Evolutionary conservation across 805 yeast genomes (phyloP).

Genomic region (Candida montana): DNA sequence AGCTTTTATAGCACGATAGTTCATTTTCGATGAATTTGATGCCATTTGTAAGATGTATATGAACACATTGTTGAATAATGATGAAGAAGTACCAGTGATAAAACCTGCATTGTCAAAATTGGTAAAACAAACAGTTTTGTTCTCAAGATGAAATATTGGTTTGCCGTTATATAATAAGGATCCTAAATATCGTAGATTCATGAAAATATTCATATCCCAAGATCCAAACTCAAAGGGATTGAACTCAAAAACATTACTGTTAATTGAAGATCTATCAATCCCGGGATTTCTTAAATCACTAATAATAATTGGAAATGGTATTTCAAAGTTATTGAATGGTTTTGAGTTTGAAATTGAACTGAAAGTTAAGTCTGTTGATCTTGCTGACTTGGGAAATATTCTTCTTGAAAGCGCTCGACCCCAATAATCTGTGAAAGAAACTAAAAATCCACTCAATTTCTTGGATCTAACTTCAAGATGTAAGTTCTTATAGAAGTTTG

Average conservation of each 20-base stretch:
- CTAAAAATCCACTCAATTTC: slow-evolving; percentile 45
- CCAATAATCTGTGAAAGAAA: slow-evolving; percentile 66
- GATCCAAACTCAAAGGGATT: slow-evolving; percentile 66
- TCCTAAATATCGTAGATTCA: slow-evolving; percentile 49
- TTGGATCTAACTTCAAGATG: slow-evolving; percentile 50
- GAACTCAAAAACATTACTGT: slow-evolving; percentile 50
- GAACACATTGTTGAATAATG: slow-evolving; percentile 48
- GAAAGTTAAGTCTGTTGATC: slow-evolving; percentile 34
- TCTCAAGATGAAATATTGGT: slow-evolving; percentile 26
- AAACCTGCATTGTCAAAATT: slow-evolving; percentile 58
- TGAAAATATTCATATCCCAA: slow-evolving; percentile 53
- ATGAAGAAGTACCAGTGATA: slow-evolving; percentile 59
- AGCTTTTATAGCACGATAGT: slow-evolving; percentile 31
- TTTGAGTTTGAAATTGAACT: slow-evolving; percentile 32
- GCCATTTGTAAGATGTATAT: slow-evolving; percentile 37
- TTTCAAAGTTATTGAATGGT: slow-evolving; percentile 34
- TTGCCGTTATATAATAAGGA: slow-evolving; percentile 40
- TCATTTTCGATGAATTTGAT: slow-evolving; percentile 25
- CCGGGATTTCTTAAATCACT: slow-evolving; percentile 37
- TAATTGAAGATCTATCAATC: slow-evolving; percentile 24
- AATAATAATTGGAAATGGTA: slow-evolving; percentile 47
- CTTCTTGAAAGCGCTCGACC: slow-evolving; percentile 53
- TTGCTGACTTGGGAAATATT: slow-evolving; percentile 34
- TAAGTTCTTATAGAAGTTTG: slow-evolving; percentile 46
- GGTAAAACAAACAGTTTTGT: slow-evolving; percentile 36